Conservation (phyloP, 345 rosid species). For the Streptanthus diversifolius region DNA sequence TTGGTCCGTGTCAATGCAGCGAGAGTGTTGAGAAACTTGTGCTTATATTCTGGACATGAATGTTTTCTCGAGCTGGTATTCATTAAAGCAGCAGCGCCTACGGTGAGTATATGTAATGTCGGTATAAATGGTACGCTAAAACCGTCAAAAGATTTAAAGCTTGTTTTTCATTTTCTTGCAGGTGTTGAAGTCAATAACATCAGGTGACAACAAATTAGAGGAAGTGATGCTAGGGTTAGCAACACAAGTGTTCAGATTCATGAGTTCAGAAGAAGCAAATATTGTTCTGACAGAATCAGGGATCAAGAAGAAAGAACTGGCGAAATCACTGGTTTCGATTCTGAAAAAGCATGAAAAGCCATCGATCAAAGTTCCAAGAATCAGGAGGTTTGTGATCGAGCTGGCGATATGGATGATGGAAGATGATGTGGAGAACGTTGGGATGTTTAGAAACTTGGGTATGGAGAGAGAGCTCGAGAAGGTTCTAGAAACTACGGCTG, state of each 20-base stretch:
- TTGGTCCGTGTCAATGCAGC: conserved; percentile 63
- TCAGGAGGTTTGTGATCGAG: conserved; percentile 75
- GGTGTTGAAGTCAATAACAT: conserved; percentile 66
- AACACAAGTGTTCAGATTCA: conserved; percentile 52
- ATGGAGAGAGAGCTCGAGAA: conserved; percentile 53
- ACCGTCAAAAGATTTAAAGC: not conserved
- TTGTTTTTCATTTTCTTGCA: conserved; percentile 29
- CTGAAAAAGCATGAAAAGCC: conserved; percentile 58
- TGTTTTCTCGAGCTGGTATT: conserved; percentile 46
- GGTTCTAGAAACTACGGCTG: conserved; percentile 70
- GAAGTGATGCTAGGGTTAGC: conserved; percentile 89
- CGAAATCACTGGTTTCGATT: conserved; percentile 43
- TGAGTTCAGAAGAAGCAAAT: conserved; percentile 52
- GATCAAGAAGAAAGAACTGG: conserved; percentile 48
- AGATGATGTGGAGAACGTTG: conserved; percentile 36
- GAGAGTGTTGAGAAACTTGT: conserved; percentile 71
- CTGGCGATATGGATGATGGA: conserved; percentile 79
- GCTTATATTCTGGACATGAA: conserved; percentile 46
- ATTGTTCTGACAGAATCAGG: conserved; percentile 43
- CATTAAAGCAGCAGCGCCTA: conserved; percentile 55
- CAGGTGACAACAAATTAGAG: conserved; percentile 57
- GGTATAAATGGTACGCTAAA: not conserved
- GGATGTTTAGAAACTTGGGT: conserved; percentile 41
- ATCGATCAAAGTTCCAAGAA: conserved; percentile 68
- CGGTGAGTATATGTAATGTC: conserved; percentile 46